phyloP scores from a whole-genome alignment of 2,329 filamentous ascomycete species.

The Tolypocladium album region DNA sequence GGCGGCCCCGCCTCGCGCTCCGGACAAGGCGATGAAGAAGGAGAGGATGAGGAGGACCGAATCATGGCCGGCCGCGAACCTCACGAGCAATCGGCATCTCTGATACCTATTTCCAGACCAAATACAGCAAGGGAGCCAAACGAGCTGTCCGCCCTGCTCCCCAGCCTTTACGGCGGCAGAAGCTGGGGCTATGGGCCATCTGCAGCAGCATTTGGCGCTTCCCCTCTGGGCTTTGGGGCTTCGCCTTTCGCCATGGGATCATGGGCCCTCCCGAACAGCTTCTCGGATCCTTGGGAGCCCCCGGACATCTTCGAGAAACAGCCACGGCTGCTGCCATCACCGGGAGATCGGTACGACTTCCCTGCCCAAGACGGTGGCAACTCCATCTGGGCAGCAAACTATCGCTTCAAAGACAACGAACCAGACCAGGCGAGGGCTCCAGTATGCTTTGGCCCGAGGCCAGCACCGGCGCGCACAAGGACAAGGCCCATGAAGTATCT shows the following conservation, averaged over 20 bases:
- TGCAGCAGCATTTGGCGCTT: slow-evolving; percentile 7
- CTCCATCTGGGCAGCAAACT: slow-evolving; percentile 22
- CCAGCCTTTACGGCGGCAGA: slow-evolving; percentile 3
- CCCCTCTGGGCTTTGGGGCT: slow-evolving; percentile 8
- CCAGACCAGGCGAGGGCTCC: not conserved
- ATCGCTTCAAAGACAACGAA: slow-evolving; percentile 10
- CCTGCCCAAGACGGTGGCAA: slow-evolving; percentile 15
- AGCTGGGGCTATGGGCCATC: slow-evolving; percentile 4
- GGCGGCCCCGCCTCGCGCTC: not conserved
- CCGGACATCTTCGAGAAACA: not conserved
- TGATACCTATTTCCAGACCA: slow-evolving; percentile 2
- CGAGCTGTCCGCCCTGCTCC: slow-evolving; percentile 2
- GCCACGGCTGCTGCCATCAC: slow-evolving; percentile 4
- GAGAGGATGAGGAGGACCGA: slow-evolving; percentile 7
- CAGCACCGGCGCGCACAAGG: slow-evolving; percentile 2
- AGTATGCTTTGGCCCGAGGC: not conserved
- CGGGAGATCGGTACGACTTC: slow-evolving; percentile 19
- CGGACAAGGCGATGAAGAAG: not conserved
- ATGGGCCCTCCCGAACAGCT: slow-evolving; percentile 4
- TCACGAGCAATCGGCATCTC: not conserved
- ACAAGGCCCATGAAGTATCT: slow-evolving; percentile 2
- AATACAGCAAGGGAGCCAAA: not conserved
- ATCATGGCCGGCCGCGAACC: slow-evolving; percentile 5
- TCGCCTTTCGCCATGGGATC: slow-evolving; percentile 6
- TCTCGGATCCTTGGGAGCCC: slow-evolving; percentile 3